Evolutionary conservation across 148 eudicot species (phyloP).

Genomic region (Fallopia convolvulus): DNA sequence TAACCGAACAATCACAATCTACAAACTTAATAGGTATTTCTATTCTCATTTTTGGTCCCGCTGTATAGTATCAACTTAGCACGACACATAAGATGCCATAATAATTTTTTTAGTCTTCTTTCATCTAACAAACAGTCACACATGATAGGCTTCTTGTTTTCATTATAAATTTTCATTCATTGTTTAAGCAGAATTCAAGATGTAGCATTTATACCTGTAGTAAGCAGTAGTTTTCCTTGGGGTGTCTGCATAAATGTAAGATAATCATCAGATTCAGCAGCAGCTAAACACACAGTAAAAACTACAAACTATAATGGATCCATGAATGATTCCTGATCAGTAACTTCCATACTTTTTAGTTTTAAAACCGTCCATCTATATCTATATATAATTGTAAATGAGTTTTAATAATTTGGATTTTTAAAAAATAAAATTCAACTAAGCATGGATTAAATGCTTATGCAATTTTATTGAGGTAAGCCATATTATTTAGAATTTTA

Average conservation of each 20-base stretch:
- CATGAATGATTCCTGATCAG: not conserved
- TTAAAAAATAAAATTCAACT: no score
- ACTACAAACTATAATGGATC: not conserved
- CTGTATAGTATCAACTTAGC: not conserved
- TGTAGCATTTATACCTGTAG: constrained; percentile 44
- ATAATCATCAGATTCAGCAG: not conserved
- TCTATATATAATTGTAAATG: no score
- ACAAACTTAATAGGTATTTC: not conserved
- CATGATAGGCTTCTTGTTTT: not conserved
- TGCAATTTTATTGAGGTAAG: constrained; percentile 61
- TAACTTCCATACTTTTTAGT: no score
- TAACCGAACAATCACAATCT: not conserved
- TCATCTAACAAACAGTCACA: no score
- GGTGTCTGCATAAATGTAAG: constrained; percentile 66
- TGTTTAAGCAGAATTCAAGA: not conserved
- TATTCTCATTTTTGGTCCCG: not conserved
- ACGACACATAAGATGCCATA: not conserved
- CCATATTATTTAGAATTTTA: no score
- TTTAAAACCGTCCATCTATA: no score
- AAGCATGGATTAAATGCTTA: no score
- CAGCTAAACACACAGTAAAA: not conserved
- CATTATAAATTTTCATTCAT: not conserved
- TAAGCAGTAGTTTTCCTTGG: constrained; percentile 87
- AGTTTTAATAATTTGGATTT: no score
- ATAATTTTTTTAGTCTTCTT: not conserved